Evolutionary conservation across 2,329 filamentous ascomycete species (phyloP).

Genomic region (Paraconiothyrium brasiliense): DNA sequence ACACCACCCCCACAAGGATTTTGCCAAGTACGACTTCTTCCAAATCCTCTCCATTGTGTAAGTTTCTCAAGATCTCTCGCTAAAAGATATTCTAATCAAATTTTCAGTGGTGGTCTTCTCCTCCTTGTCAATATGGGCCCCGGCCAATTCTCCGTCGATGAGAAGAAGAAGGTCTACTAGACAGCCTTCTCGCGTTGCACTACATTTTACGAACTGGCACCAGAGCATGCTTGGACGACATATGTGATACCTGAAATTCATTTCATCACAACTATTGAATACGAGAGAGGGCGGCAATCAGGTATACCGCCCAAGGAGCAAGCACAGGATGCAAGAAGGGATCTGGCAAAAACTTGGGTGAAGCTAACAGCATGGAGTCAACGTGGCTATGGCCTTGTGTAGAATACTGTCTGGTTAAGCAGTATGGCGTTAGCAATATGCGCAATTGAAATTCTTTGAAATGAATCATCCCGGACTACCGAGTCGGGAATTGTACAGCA

Average conservation of each 20-base stretch:
- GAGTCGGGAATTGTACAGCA: neutral
- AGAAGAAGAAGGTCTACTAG: slow-evolving; percentile 99
- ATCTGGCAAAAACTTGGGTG: slow-evolving; percentile 23
- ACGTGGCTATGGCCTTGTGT: slow-evolving; percentile 34
- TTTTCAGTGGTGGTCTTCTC: slow-evolving; percentile 79
- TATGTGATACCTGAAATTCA: slow-evolving; percentile 32
- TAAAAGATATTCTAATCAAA: slow-evolving; percentile 27
- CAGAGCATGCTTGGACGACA: slow-evolving; percentile 30
- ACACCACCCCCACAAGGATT: slow-evolving; percentile 99
- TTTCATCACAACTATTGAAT: slow-evolving; percentile 19
- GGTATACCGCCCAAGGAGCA: slow-evolving; percentile 12
- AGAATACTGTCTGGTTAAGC: slow-evolving; percentile 27
- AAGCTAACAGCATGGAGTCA: slow-evolving; percentile 30
- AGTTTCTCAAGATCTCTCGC: slow-evolving; percentile 45
- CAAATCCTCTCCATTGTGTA: slow-evolving; percentile 98
- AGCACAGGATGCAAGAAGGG: slow-evolving; percentile 5
- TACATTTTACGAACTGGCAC: slow-evolving; percentile 31
- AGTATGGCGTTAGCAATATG: slow-evolving; percentile 34
- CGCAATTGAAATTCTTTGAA: slow-evolving; percentile 32
- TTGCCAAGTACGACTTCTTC: slow-evolving; percentile 99
- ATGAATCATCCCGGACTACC: slow-evolving; percentile 24
- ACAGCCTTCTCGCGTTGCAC: slow-evolving; percentile 22
- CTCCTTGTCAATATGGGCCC: slow-evolving; percentile 98
- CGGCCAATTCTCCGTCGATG: slow-evolving; percentile 96
- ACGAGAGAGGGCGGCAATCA: slow-evolving; percentile 16